These are phyloP conservation scores for Pestalotiopsis sp. DNA, from an alignment of 2,329 filamentous ascomycete genomes.

Conservation along the genomic window DNA sequence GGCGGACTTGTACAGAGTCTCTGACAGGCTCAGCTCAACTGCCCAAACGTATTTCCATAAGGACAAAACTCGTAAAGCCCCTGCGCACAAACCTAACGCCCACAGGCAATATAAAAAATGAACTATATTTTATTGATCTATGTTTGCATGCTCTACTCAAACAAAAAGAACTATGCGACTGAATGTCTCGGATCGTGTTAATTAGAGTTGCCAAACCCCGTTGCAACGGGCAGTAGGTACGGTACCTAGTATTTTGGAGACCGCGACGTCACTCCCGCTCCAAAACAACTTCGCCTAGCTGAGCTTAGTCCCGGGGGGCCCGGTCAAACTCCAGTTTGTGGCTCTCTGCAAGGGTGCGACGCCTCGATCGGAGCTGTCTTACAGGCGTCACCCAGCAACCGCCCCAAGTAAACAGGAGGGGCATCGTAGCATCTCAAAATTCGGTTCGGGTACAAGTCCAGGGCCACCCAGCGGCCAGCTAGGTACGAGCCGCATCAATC, in stretches of 20 bases:
- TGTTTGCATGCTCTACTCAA: not conserved
- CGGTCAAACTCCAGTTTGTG: not conserved
- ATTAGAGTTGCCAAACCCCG: not conserved
- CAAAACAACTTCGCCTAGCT: not conserved
- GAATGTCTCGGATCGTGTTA: not conserved
- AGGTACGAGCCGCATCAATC: not conserved
- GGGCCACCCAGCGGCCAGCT: not conserved
- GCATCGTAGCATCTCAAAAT: conserved; percentile 3
- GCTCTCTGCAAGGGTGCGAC: not conserved
- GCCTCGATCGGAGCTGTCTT: not conserved
- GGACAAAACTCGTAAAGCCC: not conserved
- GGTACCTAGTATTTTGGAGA: not conserved
- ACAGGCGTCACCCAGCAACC: conserved; percentile 10
- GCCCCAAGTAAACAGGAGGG: conserved; percentile 8
- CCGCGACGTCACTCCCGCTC: not conserved
- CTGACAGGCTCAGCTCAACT: not conserved
- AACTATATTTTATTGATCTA: not conserved
- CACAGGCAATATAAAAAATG: not conserved
- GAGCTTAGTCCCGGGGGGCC: not conserved
- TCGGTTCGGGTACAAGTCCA: not conserved
- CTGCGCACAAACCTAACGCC: not conserved
- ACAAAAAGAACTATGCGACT: not conserved
- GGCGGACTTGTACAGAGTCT: not conserved
- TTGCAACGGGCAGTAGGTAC: too few relatives aligned
- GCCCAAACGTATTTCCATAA: not conserved